Conservation (phyloP, 108 stramenopile genomes). For the Skeletonema grethae region DNA sequence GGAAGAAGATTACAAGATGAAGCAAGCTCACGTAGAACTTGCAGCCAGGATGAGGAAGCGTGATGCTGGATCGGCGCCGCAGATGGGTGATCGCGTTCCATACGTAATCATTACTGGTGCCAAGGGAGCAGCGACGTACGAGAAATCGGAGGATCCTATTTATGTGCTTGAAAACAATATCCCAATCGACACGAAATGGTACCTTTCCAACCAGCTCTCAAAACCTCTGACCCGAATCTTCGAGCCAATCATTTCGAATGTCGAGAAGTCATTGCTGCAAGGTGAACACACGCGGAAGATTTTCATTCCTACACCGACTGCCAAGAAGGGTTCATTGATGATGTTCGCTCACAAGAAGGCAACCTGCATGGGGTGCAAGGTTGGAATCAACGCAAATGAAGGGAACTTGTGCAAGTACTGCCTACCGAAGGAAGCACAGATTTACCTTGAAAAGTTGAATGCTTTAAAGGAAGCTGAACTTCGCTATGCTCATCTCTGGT, state of each 20-base stretch:
- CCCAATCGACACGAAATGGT: constrained; percentile 98
- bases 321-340: constrained; percentile 96
- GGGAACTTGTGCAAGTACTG: constrained; percentile 95
- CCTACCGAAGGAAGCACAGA: constrained; percentile 82
- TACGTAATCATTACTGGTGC: constrained; percentile 98
- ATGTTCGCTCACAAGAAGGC: constrained; percentile 96
- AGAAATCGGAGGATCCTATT: constrained; percentile 98
- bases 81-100: constrained; percentile 99
- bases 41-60: constrained; percentile 97
- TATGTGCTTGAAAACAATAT: constrained; percentile 97
- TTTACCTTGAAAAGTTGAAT: constrained; percentile 89
- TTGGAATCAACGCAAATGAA: constrained; percentile 74
- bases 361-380: constrained; percentile 97
- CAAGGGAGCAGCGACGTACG: constrained; percentile 93
- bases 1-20: constrained; percentile 95
- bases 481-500: constrained; percentile 90
- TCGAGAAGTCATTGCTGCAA: constrained; percentile 84
- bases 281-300: constrained; percentile 98
- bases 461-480: constrained; percentile 86
- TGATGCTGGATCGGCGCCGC: constrained; percentile 96
- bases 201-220: constrained; percentile 95
- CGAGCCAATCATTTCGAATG: constrained; percentile 96
- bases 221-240: constrained; percentile 97
- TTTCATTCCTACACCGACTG: constrained; percentile 93
- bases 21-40: constrained; percentile 98